Base-by-base conservation (phyloP, 805 yeast genomes). In the Lachancea quebecensis region DNA sequence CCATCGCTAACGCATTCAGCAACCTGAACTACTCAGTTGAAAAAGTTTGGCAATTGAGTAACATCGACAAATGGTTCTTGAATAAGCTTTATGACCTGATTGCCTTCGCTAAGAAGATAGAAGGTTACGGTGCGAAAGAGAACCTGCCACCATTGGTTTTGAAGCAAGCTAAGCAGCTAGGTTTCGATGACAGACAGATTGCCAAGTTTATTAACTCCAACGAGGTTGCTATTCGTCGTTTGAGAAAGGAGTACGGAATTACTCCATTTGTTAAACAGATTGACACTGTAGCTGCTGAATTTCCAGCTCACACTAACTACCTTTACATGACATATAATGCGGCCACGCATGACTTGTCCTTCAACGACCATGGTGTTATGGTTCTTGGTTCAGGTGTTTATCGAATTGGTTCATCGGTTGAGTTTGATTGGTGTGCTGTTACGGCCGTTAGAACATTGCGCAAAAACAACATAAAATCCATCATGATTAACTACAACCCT, bases 341-440 rank as follows among this genome's bases (percentile, higher is more conserved):
- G 39, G 89, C 85, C 55, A 70, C 84, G 31, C 82, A 85, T 55
- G 99, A 91, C 69, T 79, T 93, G 49, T 64, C 73, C n/a, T 93
- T 91, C 62, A 81, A 89, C 55, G 97, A 91, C 53, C 81, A 89
- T 53, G 97, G 97, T 66, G 83, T 85, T 42, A 86, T 91, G 85
- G 99, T 91, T 36, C 74, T 91, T 49, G 98, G 98, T 54, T 89
- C 97, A 4, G 99, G 99, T 77, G 99, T 93, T 38, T 91, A 91
- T 77, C 82, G 99, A 73, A 91, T 91, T 64, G 99, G 99, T 59
- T 93, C 98, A 5, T 91, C 98, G 28, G 99, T 91, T 50, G 99
- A 91, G 70, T 91, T 91, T 64, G 99, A 91, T 72, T 91, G 98
- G 97, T 91, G 99, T 80, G 98, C 98, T 39, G 99, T 91, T 48